Evolutionary conservation across 2,329 filamentous ascomycete genomes (phyloP), one percentile per base, ranked within the genome.

Genomic region (Colletotrichum acutatum): DNA sequence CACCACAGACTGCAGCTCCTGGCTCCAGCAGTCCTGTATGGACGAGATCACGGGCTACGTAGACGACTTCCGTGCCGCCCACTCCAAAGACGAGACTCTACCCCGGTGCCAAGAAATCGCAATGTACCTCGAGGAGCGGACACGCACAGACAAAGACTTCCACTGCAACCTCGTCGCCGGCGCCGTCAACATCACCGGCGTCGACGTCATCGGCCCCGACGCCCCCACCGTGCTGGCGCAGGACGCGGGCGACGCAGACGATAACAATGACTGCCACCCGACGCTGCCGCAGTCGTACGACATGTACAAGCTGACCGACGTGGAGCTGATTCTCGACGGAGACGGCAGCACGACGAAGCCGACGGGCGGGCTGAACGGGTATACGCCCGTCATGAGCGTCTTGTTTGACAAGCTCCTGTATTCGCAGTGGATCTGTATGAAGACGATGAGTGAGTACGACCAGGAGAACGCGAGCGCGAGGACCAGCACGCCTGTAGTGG

Each of bases 21-120:
- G 71, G 71, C 67, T 73, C 60, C 71, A 73, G 71, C 71, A 73
- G 61, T 70, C 66, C 52, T 73, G 71, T 67, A 73, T 73, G 71
- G 71, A 73, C 66, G 71, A 73, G 71, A 73, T 73, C 66, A 73
- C 71, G 30, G 71, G 71, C 46, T 73, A 73, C 56, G 71, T 73
- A 2, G 71, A 73, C 66, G 71, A 73, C 56, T 73, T 70, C 71
- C 71, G 71, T 49, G 66, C 66, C 19, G 60, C 37, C 24, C 66
- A 66, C 71, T 60, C 66, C 26, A 28, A 32, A 14, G 49, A 73
- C 24, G 26, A 70, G 54, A 52, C 34, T 8, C 61, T 73, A 11
- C 71, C 71, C 7, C 60, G 66, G 3, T 73, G 71, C 28, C 71
- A 71, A 46, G 71, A 73, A 7, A 26, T 73, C n/a, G 71, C 71